Conservation (phyloP, 2,329 filamentous ascomycete species). For the Podosphaera fusca region DNA sequence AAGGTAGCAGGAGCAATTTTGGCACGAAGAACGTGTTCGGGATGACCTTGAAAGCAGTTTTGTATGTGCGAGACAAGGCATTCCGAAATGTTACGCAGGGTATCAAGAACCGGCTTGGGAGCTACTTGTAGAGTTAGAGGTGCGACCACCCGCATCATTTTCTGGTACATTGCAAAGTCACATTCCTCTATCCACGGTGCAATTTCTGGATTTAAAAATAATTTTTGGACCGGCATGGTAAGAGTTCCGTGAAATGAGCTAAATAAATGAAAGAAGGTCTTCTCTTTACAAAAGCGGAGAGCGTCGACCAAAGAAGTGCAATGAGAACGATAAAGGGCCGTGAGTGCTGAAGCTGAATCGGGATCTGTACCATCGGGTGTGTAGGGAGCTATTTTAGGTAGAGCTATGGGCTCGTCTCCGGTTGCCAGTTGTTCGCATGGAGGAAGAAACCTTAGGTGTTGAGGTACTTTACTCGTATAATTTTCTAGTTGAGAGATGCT, state of each 20-base stretch:
- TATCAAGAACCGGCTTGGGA: slow-evolving; percentile 67
- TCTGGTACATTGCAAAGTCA: slow-evolving; percentile 88
- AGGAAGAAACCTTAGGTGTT: slow-evolving; percentile 36
- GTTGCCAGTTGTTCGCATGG: slow-evolving; percentile 30
- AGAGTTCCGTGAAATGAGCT: slow-evolving; percentile 89
- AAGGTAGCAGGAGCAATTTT: slow-evolving; percentile 74
- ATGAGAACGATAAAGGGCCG: slow-evolving; percentile 76
- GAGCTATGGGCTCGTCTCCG: slow-evolving; percentile 45
- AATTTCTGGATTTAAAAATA: slow-evolving; percentile 60
- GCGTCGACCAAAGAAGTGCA: slow-evolving; percentile 90
- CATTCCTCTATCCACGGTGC: slow-evolving; percentile 89
- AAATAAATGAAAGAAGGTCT: slow-evolving; percentile 87
- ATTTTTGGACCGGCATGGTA: slow-evolving; percentile 86
- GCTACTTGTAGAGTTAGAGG: slow-evolving; percentile 79
- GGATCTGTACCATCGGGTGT: slow-evolving; percentile 61
- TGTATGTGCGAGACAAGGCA: slow-evolving; percentile 61
- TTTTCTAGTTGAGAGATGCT: slow-evolving; percentile 35
- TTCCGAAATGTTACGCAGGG: slow-evolving; percentile 67
- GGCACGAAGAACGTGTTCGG: slow-evolving; percentile 62
- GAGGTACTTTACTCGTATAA: slow-evolving; percentile 31
- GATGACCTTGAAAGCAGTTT: slow-evolving; percentile 66
- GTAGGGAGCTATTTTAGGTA: slow-evolving; percentile 74
- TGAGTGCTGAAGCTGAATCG: slow-evolving; percentile 67
- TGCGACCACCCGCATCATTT: slow-evolving; percentile 82
- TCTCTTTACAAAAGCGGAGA: slow-evolving; percentile 88